phyloP scores from a whole-genome alignment of 768 basidiomycete species.

The Trametes maxima region DNA sequence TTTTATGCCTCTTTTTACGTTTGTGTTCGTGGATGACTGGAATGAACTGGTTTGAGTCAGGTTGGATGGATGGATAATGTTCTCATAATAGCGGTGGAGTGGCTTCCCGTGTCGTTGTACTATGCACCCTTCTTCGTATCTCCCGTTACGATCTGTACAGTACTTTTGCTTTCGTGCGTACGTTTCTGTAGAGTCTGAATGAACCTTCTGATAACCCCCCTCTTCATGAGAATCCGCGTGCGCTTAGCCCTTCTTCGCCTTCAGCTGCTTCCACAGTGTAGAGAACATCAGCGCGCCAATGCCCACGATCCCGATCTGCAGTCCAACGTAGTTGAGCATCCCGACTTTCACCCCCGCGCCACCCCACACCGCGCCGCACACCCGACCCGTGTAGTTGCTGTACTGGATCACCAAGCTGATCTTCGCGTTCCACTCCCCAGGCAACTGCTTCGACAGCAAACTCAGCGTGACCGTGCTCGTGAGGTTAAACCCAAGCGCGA shows the following conservation, averaged over 20 bases:
- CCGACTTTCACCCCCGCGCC: conserved; percentile 62
- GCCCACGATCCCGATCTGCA: conserved; percentile 62
- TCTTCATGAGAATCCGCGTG: too few relatives aligned
- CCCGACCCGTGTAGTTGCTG: conserved; percentile 64
- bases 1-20: not conserved
- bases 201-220: too few relatives aligned
- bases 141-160: not conserved
- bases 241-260: conserved; percentile 47
- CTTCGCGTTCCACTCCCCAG: conserved; percentile 57
- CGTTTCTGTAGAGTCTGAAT: not conserved
- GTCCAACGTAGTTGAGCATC: conserved; percentile 59
- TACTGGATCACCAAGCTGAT: conserved; percentile 65
- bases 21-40: not conserved
- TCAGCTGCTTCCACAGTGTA: conserved; percentile 62
- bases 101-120: not conserved
- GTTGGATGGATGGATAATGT: not conserved
- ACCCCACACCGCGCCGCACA: conserved; percentile 67
- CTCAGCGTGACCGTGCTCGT: conserved; percentile 71
- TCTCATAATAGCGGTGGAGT: not conserved
- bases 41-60: not conserved
- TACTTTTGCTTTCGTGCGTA: not conserved
- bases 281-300: conserved; percentile 56
- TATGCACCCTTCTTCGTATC: not conserved
- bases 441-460: conserved; percentile 68
- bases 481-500: conserved; percentile 74